A percentile compares a stretch with the other conserved stretches of the same genome.
These are phyloP conservation scores for Salix arbutifolia DNA, from an alignment of 345 rosid species.

Conservation along the genomic window DNA sequence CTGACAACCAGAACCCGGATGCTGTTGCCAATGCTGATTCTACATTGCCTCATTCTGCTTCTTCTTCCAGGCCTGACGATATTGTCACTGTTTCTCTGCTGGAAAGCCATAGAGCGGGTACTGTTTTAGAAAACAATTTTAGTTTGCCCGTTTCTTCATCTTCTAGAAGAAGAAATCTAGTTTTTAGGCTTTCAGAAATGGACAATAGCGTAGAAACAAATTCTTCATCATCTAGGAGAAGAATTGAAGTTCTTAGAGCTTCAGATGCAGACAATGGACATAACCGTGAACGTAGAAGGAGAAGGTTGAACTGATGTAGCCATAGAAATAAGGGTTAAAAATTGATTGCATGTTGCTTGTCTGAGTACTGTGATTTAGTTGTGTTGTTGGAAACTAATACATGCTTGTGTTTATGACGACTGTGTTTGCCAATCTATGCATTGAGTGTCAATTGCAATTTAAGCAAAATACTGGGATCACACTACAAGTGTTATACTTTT, in stretches of 20 bases:
- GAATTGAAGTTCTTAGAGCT: conserved; percentile 5
- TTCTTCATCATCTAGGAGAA: conserved; percentile 12
- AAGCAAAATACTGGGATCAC: neutral
- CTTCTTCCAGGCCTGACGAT: conserved; percentile 18
- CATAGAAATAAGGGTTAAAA: neutral
- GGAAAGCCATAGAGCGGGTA: neutral
- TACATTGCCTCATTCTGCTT: neutral
- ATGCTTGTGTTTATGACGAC: neutral
- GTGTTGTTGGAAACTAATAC: neutral
- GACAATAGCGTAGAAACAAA: neutral
- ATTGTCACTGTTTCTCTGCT: conserved; percentile 6
- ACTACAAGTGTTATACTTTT: neutral
- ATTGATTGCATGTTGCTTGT: neutral
- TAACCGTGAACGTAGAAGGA: conserved; percentile 1
- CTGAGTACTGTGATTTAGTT: neutral
- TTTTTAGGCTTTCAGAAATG: conserved; percentile 5
- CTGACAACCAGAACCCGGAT: conserved; percentile 18
- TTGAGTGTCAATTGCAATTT: neutral
- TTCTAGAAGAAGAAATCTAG: conserved; percentile 6
- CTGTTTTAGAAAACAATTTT: neutral
- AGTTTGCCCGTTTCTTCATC: neutral
- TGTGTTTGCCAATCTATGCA: neutral
- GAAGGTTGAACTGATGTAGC: conserved; percentile 9
- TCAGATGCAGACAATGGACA: neutral
- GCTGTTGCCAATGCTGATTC: conserved; percentile 22